A percentile compares a stretch with the other conserved stretches of the same genome.
phyloP scores from a whole-genome alignment of 2,329 filamentous ascomycete species.

The Penicillium nordicum region DNA sequence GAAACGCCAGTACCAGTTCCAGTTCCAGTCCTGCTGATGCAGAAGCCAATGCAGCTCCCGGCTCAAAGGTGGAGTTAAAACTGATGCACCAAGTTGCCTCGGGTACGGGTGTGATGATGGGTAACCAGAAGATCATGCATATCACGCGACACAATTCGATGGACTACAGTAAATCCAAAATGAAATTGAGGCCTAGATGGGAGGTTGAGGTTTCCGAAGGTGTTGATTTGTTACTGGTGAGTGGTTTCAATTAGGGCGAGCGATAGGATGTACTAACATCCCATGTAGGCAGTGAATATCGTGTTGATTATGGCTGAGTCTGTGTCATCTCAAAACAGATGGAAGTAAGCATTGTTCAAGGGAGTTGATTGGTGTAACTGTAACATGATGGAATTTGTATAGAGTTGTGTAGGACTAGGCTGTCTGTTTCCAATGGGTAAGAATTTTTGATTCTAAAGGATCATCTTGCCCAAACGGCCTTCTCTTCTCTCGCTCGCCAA shows the following conservation, averaged over 20 bases:
- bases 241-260: background rate
- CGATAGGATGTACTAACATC: background rate
- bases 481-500: background rate
- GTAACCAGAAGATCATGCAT: constrained; percentile 16
- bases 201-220: constrained; percentile 23
- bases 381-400: background rate
- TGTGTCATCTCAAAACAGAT: background rate
- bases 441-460: background rate
- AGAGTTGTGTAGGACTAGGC: background rate
- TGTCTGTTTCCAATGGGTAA: background rate
- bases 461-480: background rate
- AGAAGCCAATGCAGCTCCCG: background rate
- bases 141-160: constrained; percentile 15
- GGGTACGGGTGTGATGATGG: constrained; percentile 19
- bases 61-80: constrained; percentile 13
- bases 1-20: background rate
- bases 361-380: background rate
- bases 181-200: constrained; percentile 16
- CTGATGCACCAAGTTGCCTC: constrained; percentile 13
- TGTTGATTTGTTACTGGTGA: constrained; percentile 24
- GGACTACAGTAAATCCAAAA: constrained; percentile 10
- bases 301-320: constrained; percentile 18
- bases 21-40: background rate
- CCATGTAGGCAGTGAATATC: constrained; percentile 17
- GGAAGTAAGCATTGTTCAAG: background rate